Base-by-base conservation (phyloP, 805 yeast species). In the Sugiyamaella americana region DNA sequence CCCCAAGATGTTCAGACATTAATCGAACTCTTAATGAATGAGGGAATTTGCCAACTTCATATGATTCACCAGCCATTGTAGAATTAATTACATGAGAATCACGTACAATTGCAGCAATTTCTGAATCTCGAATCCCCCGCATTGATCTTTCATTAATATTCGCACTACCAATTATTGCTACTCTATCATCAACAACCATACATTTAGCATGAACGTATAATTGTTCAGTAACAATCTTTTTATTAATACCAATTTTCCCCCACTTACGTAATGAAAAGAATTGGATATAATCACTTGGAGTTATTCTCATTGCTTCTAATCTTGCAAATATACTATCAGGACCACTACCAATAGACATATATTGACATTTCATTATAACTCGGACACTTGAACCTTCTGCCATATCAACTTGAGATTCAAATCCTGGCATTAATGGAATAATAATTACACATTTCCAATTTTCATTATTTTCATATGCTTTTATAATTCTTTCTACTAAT, bases 341-440 rank as follows among this genome's bases (percentile, higher is more conserved):
- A 2, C 98, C 98, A 59, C 95, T 78, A 0, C 95, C 85, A 17
- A 93, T 93, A 2, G 96, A 83, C 80, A 87, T 81, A 64, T 79
- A 93, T 66, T 93, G 98, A 60, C 97, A 88, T 66, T 88, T 91
- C 93, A 91, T 89, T 55, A 93, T 94, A 21, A 93, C 82, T 59
- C 99, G 79, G 3, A 93, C 88, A n/a, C 95, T 78, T 0, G 96
- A 84, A 1, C 96, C 98, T 54, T 88, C 96, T 13, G 93, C 84
- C 52, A 84, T 79, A 60, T 91, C 98, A 18, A 94, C 95, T 54
- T 87, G 85, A 22, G 95, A 81, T 38, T 56, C 60, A 63, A 94
- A 93, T 0, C 98, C 99, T 1, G 99, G 99, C 93, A 93, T 87
- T 54, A 93, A 71, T 2, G 99, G 99, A 52, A 93, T 87, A 8